Evolutionary conservation across 306 rosid species (phyloP).

Genomic region (Glycine tomentella): DNA sequence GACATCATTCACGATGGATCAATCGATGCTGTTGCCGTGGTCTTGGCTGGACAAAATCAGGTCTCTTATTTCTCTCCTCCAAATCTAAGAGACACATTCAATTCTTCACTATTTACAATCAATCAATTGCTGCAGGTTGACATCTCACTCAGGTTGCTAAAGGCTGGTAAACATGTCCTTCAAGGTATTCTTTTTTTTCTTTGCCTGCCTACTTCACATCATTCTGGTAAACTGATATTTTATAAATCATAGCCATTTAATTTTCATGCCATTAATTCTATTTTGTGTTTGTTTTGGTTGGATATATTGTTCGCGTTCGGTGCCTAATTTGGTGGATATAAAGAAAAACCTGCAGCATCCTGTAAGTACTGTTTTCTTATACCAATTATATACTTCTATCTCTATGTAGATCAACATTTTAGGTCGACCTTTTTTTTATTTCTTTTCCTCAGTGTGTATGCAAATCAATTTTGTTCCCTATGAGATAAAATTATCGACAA

Average conservation of each 20-base stretch:
- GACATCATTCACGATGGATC: constrained; percentile 71
- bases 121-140: constrained; percentile 68
- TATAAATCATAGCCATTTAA: not conserved
- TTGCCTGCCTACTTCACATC: constrained; percentile 23
- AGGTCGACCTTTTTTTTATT: constrained; percentile 6
- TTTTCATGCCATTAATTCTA: constrained; percentile 46
- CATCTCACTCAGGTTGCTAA: constrained; percentile 72
- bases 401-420: not conserved
- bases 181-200: constrained; percentile 67
- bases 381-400: constrained; percentile 3
- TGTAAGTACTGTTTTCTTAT: constrained; percentile 63
- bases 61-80: constrained; percentile 37
- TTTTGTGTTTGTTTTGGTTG: constrained; percentile 40
- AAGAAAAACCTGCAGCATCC: constrained; percentile 97
- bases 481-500: not conserved
- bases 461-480: not conserved
- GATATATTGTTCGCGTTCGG: constrained; percentile 45
- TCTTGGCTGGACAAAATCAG: constrained; percentile 93
- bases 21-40: constrained; percentile 83
- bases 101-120: constrained; percentile 8
- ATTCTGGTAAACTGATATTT: constrained; percentile 6
- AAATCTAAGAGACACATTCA: no score
- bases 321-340: constrained; percentile 61
- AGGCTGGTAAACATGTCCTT: constrained; percentile 93
- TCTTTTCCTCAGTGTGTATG: constrained; percentile 6